Evolutionary conservation across 371 early-diverging fungal genomes (phyloP).

Genomic region (Mucor racemosus): DNA sequence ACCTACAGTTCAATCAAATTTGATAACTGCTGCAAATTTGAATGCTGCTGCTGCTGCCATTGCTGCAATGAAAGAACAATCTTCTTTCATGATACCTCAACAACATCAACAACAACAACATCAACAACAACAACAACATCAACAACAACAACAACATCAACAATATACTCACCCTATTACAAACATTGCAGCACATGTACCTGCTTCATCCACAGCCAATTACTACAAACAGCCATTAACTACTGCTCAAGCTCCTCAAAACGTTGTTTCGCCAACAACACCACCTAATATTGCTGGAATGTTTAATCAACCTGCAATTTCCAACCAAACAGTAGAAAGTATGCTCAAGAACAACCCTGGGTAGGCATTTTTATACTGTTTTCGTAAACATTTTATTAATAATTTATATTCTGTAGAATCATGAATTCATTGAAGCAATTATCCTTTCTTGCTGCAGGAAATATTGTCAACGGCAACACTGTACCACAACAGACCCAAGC

Average conservation of each 20-base stretch:
- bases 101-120: slow-evolving; percentile 2
- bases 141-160: neutral
- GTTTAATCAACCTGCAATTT: slow-evolving; percentile 1
- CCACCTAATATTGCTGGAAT: neutral
- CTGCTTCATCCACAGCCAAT: neutral
- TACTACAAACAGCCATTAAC: neutral
- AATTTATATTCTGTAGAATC: slow-evolving; percentile 3
- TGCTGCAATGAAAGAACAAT: slow-evolving; percentile 7
- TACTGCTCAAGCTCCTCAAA: neutral
- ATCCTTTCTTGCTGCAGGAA: slow-evolving; percentile 11
- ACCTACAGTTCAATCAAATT: neutral
- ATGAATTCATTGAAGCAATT: slow-evolving; percentile 16
- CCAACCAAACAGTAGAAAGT: slow-evolving; percentile 13
- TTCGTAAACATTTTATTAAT: neutral
- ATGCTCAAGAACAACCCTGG: slow-evolving; percentile 21
- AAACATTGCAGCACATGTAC: neutral
- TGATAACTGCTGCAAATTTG: neutral
- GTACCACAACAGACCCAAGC: neutral
- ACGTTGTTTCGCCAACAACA: neutral
- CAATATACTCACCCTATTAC: neutral
- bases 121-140: neutral
- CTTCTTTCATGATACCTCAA: slow-evolving; percentile 4
- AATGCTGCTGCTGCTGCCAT: slow-evolving; percentile 14
- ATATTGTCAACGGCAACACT: neutral
- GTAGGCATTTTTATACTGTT: neutral